Conservation (phyloP, 352 stramenopile genomes). For the Phytopythium kandeliae region DNA sequence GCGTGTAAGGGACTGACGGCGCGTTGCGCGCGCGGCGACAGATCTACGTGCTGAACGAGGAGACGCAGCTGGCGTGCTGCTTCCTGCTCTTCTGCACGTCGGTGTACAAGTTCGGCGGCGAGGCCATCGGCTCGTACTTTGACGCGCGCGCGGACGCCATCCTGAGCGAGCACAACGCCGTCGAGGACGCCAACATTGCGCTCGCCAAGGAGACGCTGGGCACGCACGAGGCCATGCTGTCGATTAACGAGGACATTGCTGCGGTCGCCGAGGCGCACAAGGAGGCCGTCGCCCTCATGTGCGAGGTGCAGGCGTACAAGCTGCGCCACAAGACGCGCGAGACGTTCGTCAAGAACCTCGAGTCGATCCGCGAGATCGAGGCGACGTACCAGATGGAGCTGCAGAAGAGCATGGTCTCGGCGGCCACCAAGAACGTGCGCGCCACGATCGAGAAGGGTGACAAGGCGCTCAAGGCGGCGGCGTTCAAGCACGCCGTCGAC, state of each 20-base stretch:
- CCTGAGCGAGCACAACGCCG: conserved; percentile 77
- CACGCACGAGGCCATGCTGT: conserved; percentile 77
- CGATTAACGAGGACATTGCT: conserved; percentile 83
- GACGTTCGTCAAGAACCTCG: conserved; percentile 84
- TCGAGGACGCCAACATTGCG: conserved; percentile 79
- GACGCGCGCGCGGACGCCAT: conserved; percentile 71
- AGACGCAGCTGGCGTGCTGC: conserved; percentile 79
- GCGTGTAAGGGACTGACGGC: background rate
- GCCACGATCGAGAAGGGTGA: conserved; percentile 68
- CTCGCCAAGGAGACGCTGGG: conserved; percentile 80
- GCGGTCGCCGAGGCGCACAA: conserved; percentile 74
- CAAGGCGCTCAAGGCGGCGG: conserved; percentile 80
- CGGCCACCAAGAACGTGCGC: conserved; percentile 70
- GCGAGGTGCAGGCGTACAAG: conserved; percentile 81
- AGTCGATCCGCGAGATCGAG: conserved; percentile 82
- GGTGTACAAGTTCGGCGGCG: conserved; percentile 81
- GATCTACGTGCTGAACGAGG: conserved; percentile 84
- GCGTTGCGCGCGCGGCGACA: conserved; percentile 5
- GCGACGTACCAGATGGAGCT: conserved; percentile 76
- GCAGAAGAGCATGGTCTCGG: conserved; percentile 78
- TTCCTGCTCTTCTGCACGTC: conserved; percentile 85
- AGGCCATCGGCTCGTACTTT: conserved; percentile 84
- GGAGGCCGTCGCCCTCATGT: conserved; percentile 77
- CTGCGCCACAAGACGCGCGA: conserved; percentile 85
- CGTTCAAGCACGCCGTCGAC: conserved; percentile 83